Evolutionary conservation across 2,329 filamentous ascomycete species (phyloP), one percentile per base, ranked within the genome.

Genomic region (Penicillium sp.): DNA sequence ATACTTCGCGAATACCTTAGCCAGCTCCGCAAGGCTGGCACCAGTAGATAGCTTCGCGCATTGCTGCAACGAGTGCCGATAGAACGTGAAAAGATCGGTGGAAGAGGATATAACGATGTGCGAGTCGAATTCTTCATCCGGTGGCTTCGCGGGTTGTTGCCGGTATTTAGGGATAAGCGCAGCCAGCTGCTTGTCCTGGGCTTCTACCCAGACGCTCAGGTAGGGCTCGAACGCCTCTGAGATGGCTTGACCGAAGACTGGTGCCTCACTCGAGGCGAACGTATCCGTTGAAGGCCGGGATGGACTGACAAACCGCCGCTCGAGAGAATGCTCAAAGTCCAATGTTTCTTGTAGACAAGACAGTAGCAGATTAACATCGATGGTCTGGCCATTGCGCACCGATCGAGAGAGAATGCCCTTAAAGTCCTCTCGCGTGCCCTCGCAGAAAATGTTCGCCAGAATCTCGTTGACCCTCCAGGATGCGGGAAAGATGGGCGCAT

Each of bases 181-280:
- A 5, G 88, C 85, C 51, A 97, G 76, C 61, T 95, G 85, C 60
- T 83, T 91, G 69, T 96, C 91, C 68, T 97, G 93, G 9, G 88
- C 91, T 52, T 97, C 91, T 2, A 98, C 89, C 93, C 93, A 98
- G 4, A 98, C 74, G 65, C 88, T 95, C 57, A 98, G 78, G 67
- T 97, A 98, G 1, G 93, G 93, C 70, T 97, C 93, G 63, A 98
- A 98, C 0, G 93, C 93, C 54, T 94, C 88, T 0, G 93, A 97
- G 53, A 98, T 95, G 4, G 88, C 84, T 49, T 95, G 88, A 48
- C 87, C 85, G 67, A 96, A 96, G 48, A 81, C 84, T 19, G 87
- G 83, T 0, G 82, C 75, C 58, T 83, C 83, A 45, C 89, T 87
- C 1, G 88, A 94, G 53, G 82, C 85, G 29, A 95, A 80, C 0